phyloP scores from a whole-genome alignment of 345 rosid species.

The Boechera retrofracta region DNA sequence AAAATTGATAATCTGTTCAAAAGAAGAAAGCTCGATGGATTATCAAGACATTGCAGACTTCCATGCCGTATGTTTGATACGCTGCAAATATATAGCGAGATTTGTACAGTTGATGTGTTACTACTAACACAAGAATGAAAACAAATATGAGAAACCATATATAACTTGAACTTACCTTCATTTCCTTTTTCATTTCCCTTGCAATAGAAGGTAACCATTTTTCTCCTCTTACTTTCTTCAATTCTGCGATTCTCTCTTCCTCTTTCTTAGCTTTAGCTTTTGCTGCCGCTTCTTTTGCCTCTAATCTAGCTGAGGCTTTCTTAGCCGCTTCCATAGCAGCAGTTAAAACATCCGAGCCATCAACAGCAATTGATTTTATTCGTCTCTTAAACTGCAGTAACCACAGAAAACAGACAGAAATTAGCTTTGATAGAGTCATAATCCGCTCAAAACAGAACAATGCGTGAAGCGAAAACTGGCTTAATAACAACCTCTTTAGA shows the following conservation, averaged over 20 bases:
- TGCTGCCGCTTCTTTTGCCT: slow-evolving; percentile 64
- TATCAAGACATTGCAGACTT: slow-evolving; percentile 27
- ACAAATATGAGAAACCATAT: background rate
- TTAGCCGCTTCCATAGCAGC: slow-evolving; percentile 59
- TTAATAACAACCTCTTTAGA: slow-evolving; percentile 63
- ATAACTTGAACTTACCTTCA: slow-evolving; percentile 50
- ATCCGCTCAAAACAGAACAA: slow-evolving; percentile 1
- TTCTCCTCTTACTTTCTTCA: slow-evolving; percentile 78
- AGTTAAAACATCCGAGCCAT: slow-evolving; percentile 67
- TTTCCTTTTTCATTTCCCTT: slow-evolving; percentile 53
- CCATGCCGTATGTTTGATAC: slow-evolving; percentile 12
- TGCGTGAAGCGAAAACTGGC: slow-evolving; percentile 15
- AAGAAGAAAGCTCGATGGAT: slow-evolving; percentile 14
- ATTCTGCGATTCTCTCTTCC: slow-evolving; percentile 75
- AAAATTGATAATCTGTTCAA: background rate
- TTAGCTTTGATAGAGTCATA: slow-evolving; percentile 3
- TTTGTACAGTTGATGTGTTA: slow-evolving; percentile 11
- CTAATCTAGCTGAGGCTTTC: slow-evolving; percentile 63
- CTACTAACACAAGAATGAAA: slow-evolving; percentile 10
- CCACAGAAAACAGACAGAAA: background rate
- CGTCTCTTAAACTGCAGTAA: slow-evolving; percentile 62
- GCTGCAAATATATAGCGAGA: slow-evolving; percentile 34
- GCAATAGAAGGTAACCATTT: slow-evolving; percentile 90
- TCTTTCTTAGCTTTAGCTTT: slow-evolving; percentile 82
- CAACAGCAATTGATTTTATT: slow-evolving; percentile 61